phyloP scores from a whole-genome alignment of 768 basidiomycete species.

The Termitomyces sp. region DNA sequence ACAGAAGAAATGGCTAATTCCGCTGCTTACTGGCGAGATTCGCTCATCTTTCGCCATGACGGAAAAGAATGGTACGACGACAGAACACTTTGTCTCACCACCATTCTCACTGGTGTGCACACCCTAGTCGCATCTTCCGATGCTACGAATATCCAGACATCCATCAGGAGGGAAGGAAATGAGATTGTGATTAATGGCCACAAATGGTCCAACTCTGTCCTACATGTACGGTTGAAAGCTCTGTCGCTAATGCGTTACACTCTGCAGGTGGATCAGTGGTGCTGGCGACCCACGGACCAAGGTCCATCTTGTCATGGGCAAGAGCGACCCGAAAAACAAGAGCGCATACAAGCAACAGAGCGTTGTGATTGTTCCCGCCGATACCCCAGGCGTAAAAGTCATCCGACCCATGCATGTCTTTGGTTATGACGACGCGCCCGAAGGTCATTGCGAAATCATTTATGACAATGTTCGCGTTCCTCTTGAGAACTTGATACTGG shows the following conservation, averaged over 20 bases:
- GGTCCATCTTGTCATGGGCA: slow-evolving; percentile 92
- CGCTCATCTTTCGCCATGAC: slow-evolving; percentile 98
- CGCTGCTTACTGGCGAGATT: slow-evolving; percentile 88
- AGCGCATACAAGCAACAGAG: slow-evolving; percentile 82
- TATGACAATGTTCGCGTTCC: slow-evolving; percentile 95
- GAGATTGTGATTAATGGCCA: slow-evolving; percentile 94
- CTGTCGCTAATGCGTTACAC: background rate
- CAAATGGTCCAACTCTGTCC: slow-evolving; percentile 67
- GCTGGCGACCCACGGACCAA: slow-evolving; percentile 90
- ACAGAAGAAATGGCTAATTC: slow-evolving; percentile 85
- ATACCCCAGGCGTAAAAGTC: slow-evolving; percentile 81
- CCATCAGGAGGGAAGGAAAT: slow-evolving; percentile 77
- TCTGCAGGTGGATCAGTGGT: slow-evolving; percentile 89
- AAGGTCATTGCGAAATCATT: slow-evolving; percentile 94
- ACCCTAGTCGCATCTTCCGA: slow-evolving; percentile 84
- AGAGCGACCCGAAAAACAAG: slow-evolving; percentile 84
- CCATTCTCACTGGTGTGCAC: slow-evolving; percentile 7
- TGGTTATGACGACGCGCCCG: slow-evolving; percentile 93
- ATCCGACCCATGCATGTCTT: slow-evolving; percentile 93
- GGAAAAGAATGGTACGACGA: slow-evolving; percentile 69
- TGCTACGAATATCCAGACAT: slow-evolving; percentile 91
- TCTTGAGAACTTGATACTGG: slow-evolving; percentile 74
- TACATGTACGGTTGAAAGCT: background rate
- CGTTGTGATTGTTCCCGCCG: slow-evolving; percentile 90
- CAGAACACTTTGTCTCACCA: background rate